Conservation (phyloP, 1,284 basidiomycete species). For the Agroathelia rolfsii region DNA sequence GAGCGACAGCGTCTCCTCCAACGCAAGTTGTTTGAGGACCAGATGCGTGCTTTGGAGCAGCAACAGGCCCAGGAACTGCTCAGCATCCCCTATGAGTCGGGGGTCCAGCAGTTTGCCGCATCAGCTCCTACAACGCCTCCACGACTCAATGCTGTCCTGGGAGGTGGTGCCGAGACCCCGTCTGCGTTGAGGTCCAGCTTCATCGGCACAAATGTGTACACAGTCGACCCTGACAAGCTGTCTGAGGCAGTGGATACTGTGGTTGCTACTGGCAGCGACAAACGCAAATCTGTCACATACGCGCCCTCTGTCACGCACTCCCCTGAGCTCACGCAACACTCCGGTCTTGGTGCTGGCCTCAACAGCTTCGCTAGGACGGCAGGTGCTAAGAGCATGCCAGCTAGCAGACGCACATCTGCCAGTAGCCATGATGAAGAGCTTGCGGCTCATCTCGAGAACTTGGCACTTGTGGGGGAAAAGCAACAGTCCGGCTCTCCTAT, state of each 20-base stretch:
- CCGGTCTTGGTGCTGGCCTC: slow-evolving; percentile 30
- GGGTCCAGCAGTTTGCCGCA: slow-evolving; percentile 60
- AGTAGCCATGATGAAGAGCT: slow-evolving; percentile 74
- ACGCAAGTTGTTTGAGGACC: slow-evolving; percentile 85
- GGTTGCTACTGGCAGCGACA: slow-evolving; percentile 56
- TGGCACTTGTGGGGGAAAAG: slow-evolving; percentile 54
- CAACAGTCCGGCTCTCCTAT: slow-evolving; percentile 43
- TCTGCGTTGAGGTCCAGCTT: slow-evolving; percentile 29
- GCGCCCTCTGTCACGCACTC: slow-evolving; percentile 66
- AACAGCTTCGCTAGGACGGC: slow-evolving; percentile 50
- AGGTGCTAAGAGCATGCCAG: slow-evolving; percentile 82
- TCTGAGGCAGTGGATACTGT: slow-evolving; percentile 57
- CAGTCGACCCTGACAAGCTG: slow-evolving; percentile 50
- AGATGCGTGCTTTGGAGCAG: slow-evolving; percentile 86
- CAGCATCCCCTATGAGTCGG: slow-evolving; percentile 52
- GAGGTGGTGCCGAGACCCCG: slow-evolving; percentile 33
- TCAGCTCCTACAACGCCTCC: slow-evolving; percentile 79
- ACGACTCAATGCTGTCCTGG: slow-evolving; percentile 56
- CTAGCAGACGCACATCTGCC: slow-evolving; percentile 72
- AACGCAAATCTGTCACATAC: slow-evolving; percentile 80
- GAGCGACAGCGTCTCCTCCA: slow-evolving; percentile 79
- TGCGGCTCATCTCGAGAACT: slow-evolving; percentile 60
- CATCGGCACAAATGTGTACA: slow-evolving; percentile 33
- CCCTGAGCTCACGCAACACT: slow-evolving; percentile 51
- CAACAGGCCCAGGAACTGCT: slow-evolving; percentile 83